phyloP scores from a whole-genome alignment of 202 grass and related monocot genomes.

The Bolboschoenoplectus hybrid region DNA sequence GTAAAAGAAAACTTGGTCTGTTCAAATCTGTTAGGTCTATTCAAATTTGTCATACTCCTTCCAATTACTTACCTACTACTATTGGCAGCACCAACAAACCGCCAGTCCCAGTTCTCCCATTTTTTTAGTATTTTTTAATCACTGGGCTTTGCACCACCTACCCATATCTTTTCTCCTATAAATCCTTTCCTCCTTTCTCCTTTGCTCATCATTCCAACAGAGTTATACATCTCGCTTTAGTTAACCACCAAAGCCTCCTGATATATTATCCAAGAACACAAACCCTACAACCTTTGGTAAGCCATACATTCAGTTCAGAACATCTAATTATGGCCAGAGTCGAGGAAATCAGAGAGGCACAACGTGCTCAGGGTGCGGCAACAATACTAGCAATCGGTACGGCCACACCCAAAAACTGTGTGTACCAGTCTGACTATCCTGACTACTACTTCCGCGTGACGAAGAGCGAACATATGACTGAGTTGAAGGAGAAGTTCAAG shows the following conservation, averaged over 20 bases:
- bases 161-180: conserved; percentile 19
- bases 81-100: not conserved
- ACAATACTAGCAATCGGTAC: conserved; percentile 48
- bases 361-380: conserved; percentile 43
- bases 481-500: conserved; percentile 45
- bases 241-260: not conserved
- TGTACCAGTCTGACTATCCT: conserved; percentile 34
- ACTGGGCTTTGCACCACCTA: not conserved
- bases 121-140: not conserved
- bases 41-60: conserved; percentile 22
- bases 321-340: not conserved
- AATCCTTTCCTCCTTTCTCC: not conserved
- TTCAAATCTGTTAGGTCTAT: no score
- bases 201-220: not conserved
- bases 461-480: conserved; percentile 46
- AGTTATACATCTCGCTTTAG: not conserved
- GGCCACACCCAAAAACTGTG: conserved; percentile 35
- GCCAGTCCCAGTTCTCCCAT: not conserved
- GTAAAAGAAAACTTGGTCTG: not conserved
- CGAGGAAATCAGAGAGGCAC: conserved; percentile 28
- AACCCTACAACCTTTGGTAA: conserved; percentile 3
- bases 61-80: not conserved
- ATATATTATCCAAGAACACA: not conserved
- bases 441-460: conserved; percentile 48
- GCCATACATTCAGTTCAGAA: not conserved